These are phyloP conservation scores for Phytophthora chlamydospora DNA, from an alignment of 352 stramenopile species.

Conservation along the genomic window DNA sequence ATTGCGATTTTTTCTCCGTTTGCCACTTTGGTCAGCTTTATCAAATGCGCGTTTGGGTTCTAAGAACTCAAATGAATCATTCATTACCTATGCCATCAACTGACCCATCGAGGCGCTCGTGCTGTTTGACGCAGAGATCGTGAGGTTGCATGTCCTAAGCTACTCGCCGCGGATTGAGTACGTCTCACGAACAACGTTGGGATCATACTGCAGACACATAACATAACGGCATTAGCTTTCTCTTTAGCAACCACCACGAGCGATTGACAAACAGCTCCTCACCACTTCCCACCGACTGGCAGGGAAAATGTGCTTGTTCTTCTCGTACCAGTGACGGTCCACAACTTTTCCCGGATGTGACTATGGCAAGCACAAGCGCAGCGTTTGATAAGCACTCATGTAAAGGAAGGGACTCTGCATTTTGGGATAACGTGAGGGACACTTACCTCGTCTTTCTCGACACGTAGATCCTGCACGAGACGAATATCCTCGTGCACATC, in stretches of 20 bases:
- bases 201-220: conserved; percentile 64
- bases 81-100: neutral
- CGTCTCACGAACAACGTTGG: conserved; percentile 75
- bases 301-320: conserved; percentile 99
- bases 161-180: conserved; percentile 85
- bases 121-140: neutral
- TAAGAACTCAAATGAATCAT: conserved; percentile 14
- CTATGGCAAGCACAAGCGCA: conserved; percentile 27
- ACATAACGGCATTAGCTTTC: conserved; percentile 3
- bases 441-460: conserved; percentile 96
- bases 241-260: neutral
- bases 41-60: conserved; percentile 33
- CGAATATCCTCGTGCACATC: conserved; percentile 95
- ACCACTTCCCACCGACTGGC: conserved; percentile 97
- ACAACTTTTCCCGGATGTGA: conserved; percentile 98
- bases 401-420: neutral
- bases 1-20: conserved; percentile 28
- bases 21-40: conserved; percentile 31
- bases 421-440: neutral
- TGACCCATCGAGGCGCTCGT: no score
- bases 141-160: conserved; percentile 1
- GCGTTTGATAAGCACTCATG: conserved; percentile 6
- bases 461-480: conserved; percentile 90
- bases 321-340: conserved; percentile 97
- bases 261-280: conserved; percentile 22